phyloP scores from a whole-genome alignment of 345 rosid species.

The Mallotus nudiflorus region DNA sequence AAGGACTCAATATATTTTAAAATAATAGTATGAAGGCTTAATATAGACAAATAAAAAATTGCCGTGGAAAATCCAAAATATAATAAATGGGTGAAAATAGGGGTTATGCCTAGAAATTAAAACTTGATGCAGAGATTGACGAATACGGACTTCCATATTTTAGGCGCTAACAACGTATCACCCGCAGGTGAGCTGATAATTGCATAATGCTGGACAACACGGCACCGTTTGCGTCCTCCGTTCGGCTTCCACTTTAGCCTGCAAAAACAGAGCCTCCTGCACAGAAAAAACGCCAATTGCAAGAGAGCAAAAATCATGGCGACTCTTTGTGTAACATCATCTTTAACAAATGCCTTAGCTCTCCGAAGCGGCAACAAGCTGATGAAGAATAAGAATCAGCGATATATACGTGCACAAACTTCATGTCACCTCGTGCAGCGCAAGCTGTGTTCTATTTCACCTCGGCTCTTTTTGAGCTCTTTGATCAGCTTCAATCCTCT shows the following conservation, averaged over 20 bases:
- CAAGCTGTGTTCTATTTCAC: not conserved
- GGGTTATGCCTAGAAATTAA: no score
- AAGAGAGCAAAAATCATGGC: not conserved
- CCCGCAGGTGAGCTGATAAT: no score
- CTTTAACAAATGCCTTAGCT: conserved; percentile 33
- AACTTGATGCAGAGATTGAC: no score
- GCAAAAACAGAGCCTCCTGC: not conserved
- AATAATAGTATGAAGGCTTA: no score
- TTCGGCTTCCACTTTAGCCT: not conserved
- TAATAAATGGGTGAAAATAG: no score
- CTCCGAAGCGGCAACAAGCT: conserved; percentile 8
- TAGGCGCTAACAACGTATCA: no score
- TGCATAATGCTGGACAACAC: no score
- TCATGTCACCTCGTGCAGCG: conserved; percentile 15
- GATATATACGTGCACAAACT: conserved; percentile 15
- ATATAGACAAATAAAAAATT: no score
- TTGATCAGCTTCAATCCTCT: conserved; percentile 55
- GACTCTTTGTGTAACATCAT: conserved; percentile 1
- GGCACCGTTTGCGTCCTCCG: not conserved
- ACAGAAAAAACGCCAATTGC: not conserved
- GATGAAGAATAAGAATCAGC: no score
- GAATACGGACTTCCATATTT: no score
- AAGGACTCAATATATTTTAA: no score
- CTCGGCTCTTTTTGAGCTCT: conserved; percentile 31
- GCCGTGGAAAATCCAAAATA: no score